Evolutionary conservation across 768 basidiomycete species (phyloP).

Genomic region (Lactifluus pinguis): DNA sequence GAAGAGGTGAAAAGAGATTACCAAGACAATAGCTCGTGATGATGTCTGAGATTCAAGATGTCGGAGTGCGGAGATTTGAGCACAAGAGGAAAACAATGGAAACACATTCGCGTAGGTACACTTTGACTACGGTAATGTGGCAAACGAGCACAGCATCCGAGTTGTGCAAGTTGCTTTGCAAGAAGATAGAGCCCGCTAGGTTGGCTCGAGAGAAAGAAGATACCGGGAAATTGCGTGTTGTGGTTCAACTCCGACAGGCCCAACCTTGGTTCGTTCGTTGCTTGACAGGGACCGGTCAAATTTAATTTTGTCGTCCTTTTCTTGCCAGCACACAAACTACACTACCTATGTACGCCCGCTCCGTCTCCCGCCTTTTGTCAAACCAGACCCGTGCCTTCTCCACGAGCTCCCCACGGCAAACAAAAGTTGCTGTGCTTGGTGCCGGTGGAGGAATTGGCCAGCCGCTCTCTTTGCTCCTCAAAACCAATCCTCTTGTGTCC

Average conservation of each 20-base stretch:
- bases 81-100: neutral
- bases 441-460: conserved; percentile 99
- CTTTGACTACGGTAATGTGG: neutral
- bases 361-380: conserved; percentile 49
- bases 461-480: conserved; percentile 88
- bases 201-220: neutral
- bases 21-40: neutral
- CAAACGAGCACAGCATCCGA: neutral
- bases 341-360: conserved; percentile 52
- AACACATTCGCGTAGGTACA: neutral
- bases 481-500: conserved; percentile 83
- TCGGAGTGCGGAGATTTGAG: conserved; percentile 4
- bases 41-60: conserved; percentile 7
- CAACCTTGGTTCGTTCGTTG: no score
- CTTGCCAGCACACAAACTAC: neutral
- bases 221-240: conserved; percentile 1
- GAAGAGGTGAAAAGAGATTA: neutral
- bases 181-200: neutral
- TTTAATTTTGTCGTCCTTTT: neutral
- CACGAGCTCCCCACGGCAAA: conserved; percentile 57
- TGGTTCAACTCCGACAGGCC: neutral
- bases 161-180: no score
- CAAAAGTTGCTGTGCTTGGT: conserved; percentile 94
- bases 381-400: conserved; percentile 63
- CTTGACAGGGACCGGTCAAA: neutral